These are phyloP conservation scores for Xerocomellus intermedius DNA, from an alignment of 768 basidiomycete genomes.

Conservation along the genomic window DNA sequence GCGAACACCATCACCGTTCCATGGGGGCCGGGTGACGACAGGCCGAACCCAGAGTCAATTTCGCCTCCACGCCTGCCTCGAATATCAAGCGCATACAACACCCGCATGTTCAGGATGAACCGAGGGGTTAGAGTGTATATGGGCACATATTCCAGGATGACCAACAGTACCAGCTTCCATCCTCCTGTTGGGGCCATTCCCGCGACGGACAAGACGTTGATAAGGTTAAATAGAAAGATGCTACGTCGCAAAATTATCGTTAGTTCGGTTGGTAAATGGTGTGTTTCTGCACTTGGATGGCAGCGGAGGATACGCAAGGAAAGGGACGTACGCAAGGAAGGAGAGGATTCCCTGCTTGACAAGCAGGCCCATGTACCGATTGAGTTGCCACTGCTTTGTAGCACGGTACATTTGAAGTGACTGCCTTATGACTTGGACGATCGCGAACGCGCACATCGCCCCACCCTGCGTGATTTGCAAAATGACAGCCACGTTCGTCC, in stretches of 20 bases:
- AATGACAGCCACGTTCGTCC: not conserved
- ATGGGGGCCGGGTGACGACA: too few relatives aligned
- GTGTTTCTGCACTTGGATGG: not conserved
- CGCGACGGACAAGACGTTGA: not conserved
- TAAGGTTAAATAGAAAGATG: not conserved
- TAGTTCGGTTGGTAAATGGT: not conserved
- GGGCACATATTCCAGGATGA: too few relatives aligned
- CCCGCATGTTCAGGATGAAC: too few relatives aligned
- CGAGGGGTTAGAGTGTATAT: too few relatives aligned
- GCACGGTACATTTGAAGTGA: not conserved
- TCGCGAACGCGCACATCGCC: not conserved
- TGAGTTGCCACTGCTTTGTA: not conserved
- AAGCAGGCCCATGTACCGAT: not conserved
- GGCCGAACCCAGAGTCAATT: not conserved
- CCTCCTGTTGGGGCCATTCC: not conserved
- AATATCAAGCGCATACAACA: too few relatives aligned
- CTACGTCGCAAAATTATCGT: not conserved
- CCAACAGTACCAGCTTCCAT: not conserved
- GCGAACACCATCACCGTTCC: too few relatives aligned
- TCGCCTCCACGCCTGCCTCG: not conserved
- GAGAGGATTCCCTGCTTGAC: not conserved
- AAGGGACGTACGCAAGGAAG: not conserved
- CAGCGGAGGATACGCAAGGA: too few relatives aligned
- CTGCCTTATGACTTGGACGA: not conserved
- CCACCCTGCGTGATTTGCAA: not conserved